phyloP scores from a whole-genome alignment of 2,329 filamentous ascomycete species.

The Didymella keratinophila region DNA sequence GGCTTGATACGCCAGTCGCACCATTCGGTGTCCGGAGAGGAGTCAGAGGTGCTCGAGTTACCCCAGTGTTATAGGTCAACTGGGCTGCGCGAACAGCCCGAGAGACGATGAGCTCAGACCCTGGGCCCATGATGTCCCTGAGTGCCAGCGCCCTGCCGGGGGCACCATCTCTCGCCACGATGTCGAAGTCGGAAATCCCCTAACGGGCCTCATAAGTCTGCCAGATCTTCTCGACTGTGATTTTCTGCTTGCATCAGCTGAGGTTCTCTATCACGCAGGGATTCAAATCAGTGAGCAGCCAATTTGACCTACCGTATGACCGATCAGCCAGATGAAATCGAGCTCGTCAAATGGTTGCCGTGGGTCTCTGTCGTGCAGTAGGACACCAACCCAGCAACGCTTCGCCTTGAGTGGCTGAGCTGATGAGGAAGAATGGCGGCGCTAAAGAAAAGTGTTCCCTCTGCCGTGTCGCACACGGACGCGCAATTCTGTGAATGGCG shows the following conservation, averaged over 20 bases:
- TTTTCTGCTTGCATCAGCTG: conserved; percentile 27
- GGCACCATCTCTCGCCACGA: conserved; percentile 27
- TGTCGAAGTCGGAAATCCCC: conserved; percentile 20
- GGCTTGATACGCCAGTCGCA: too few relatives aligned
- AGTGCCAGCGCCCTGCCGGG: not conserved
- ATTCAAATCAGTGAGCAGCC: not conserved
- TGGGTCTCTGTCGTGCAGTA: conserved; percentile 31
- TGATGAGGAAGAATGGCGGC: conserved; percentile 14
- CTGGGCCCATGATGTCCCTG: conserved; percentile 3
- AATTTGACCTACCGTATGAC: conserved; percentile 36
- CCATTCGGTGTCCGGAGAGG: not conserved
- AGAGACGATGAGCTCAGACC: conserved; percentile 3
- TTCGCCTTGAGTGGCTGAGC: conserved; percentile 28
- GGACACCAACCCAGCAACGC: conserved; percentile 48
- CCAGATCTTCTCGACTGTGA: conserved; percentile 29
- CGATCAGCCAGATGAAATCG: conserved; percentile 51
- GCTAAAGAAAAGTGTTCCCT: too few relatives aligned
- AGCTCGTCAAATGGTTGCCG: conserved; percentile 22
- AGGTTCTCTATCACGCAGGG: not conserved
- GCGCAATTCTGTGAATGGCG: not conserved
- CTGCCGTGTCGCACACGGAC: not conserved
- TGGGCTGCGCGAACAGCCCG: conserved; percentile 2
- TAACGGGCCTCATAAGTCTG: conserved; percentile 25
- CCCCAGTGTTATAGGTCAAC: not conserved
- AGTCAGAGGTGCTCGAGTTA: not conserved